phyloP scores from a whole-genome alignment of 2,329 filamentous ascomycete species.

The Cordyceps fumosorosea region DNA sequence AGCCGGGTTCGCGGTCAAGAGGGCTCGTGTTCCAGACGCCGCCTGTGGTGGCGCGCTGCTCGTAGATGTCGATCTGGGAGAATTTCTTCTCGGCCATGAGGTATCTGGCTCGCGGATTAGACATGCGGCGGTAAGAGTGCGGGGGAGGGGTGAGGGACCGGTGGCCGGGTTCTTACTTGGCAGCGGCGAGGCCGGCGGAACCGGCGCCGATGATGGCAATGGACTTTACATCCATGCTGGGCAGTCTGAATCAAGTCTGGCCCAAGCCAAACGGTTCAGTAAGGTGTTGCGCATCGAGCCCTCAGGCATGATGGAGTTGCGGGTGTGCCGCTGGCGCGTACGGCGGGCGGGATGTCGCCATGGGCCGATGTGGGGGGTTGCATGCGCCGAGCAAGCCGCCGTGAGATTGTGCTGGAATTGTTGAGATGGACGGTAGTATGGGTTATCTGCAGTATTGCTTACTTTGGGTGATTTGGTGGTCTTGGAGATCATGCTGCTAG shows the following conservation, averaged over 20 bases:
- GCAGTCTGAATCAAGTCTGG: not conserved
- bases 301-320: not conserved
- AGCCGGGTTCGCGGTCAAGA: slow-evolving; percentile 20
- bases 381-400: not conserved
- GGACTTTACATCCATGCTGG: slow-evolving; percentile 29
- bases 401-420: no score
- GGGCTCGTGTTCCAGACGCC: slow-evolving; percentile 67
- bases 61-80: slow-evolving; percentile 58
- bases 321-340: slow-evolving; percentile 1
- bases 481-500: not conserved
- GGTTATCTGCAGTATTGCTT: not conserved
- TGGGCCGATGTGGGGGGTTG: slow-evolving; percentile 2
- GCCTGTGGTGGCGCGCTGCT: slow-evolving; percentile 58
- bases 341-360: slow-evolving; percentile 1
- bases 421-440: no score
- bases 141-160: not conserved
- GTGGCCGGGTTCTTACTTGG: slow-evolving; percentile 23
- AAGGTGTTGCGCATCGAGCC: not conserved
- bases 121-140: not conserved
- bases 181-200: slow-evolving; percentile 60
- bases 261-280: not conserved
- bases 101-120: slow-evolving; percentile 44
- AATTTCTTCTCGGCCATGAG: slow-evolving; percentile 58
- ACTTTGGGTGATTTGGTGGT: not conserved
- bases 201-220: slow-evolving; percentile 70